These are phyloP conservation scores for Cucurbita argyrosperma DNA, from an alignment of 306 rosid species.

Conservation along the genomic window DNA sequence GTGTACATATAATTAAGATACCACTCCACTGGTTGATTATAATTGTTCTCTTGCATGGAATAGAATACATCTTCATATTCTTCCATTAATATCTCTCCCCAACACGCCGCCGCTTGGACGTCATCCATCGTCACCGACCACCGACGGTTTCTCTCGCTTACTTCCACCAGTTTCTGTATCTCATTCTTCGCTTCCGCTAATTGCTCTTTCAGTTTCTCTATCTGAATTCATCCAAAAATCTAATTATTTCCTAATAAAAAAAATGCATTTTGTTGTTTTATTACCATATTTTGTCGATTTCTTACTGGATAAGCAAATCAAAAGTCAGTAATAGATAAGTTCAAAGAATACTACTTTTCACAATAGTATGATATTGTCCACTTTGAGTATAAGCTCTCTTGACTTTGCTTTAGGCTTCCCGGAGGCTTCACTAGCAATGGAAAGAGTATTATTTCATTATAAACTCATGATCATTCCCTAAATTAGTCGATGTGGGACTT, in stretches of 20 bases:
- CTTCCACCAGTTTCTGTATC: constrained; percentile 34
- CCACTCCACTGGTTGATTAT: constrained; percentile 53
- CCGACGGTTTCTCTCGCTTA: constrained; percentile 26
- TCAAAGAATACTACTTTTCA: not conserved
- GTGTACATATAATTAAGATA: constrained; percentile 20
- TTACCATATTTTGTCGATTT: not conserved
- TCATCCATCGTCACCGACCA: constrained; percentile 50
- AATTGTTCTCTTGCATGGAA: constrained; percentile 23
- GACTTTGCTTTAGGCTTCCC: no score
- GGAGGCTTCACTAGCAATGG: no score
- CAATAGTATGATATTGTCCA: no score
- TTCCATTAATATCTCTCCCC: constrained; percentile 46
- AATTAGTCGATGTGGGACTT: no score
- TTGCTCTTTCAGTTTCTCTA: constrained; percentile 42
- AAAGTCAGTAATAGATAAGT: not conserved
- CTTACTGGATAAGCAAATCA: not conserved
- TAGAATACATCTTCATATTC: constrained; percentile 35
- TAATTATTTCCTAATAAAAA: not conserved
- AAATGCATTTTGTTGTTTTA: not conserved
- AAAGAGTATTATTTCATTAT: no score
- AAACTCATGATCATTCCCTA: no score
- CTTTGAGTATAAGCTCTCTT: no score
- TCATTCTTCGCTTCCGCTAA: constrained; percentile 47
- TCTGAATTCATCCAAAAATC: constrained; percentile 15
- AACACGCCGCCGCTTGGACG: constrained; percentile 32